Evolutionary conservation across 1,284 basidiomycete species (phyloP), one percentile per base, ranked within the genome.

Genomic region (Austroboletus rostrupii): DNA sequence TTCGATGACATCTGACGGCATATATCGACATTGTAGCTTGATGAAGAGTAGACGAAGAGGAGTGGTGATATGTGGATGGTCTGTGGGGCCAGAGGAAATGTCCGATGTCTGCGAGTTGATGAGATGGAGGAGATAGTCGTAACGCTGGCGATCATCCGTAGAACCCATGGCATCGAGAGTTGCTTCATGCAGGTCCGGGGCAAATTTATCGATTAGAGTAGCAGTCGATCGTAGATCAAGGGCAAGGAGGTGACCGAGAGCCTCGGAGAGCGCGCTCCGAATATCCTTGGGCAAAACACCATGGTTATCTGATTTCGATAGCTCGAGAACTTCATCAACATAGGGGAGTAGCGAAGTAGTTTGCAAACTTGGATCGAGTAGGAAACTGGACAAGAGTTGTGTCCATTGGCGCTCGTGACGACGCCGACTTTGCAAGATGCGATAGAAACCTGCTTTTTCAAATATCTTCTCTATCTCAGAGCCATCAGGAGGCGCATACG

Each of bases 391-490:
- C 26, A 95, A 69, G 31, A 97, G 74, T 9, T 78, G 72, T 4
- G 80, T 74, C 93, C 93, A 99, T 53, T 81, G 78, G 38, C 72
- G 76, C 48, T 93, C 90, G 42, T 84, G 82, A 17, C 81, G 76
- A 70, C 93, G 87, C 70, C 88, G 88, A 1, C 80, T 76, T 29
- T 92, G 83, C 20, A 99, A 73, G 53, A 99, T 95, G 39, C 92
- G 83, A 67, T 85, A 94, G 71, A 99, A 99, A 0, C 88, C 83
- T 1, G 96, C 95, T 16, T 75, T 61, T 62, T 91, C 83, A 61
- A 99, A 95, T 1, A 90, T 70, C 10, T 66, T 65, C 28, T 90
- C 69, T 55, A 96, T 78, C 14, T 74, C 72, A 19, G 88, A 85
- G 56, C 76, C 77, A 51, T 94, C 85, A 50, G 86, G 80, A 0